phyloP scores from a whole-genome alignment of 192 early-diverging fungal genomes.

The Backusella psychrophila region DNA sequence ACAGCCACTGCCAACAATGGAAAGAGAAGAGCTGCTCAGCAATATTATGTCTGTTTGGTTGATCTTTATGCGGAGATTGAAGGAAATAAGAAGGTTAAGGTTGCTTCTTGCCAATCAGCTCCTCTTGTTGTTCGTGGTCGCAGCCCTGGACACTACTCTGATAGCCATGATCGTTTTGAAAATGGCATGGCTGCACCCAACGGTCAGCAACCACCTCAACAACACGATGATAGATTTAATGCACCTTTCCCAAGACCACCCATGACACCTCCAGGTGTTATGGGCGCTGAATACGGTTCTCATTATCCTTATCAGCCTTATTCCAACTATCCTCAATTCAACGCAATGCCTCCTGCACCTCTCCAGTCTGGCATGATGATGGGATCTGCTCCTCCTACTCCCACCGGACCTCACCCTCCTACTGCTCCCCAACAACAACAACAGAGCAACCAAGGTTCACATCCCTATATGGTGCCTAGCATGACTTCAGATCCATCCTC shows the following conservation, averaged over 20 bases:
- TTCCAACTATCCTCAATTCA: neutral
- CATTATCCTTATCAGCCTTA: slow-evolving; percentile 19
- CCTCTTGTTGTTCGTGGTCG: slow-evolving; percentile 91
- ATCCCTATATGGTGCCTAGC: slow-evolving; percentile 37
- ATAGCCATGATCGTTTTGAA: slow-evolving; percentile 35
- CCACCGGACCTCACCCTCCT: neutral
- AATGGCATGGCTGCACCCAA: neutral
- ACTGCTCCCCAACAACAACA: neutral
- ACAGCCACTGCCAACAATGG: slow-evolving; percentile 95
- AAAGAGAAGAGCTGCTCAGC: slow-evolving; percentile 90
- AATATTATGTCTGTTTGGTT: slow-evolving; percentile 86
- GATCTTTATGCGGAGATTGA: slow-evolving; percentile 74
- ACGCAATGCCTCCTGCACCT: neutral
- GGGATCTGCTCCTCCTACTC: slow-evolving; percentile 22
- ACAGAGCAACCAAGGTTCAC: neutral
- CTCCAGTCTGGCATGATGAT: slow-evolving; percentile 21
- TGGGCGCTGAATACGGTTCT: slow-evolving; percentile 18
- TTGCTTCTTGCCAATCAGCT: slow-evolving; percentile 74
- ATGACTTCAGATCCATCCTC: slow-evolving; percentile 34
- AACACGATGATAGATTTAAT: slow-evolving; percentile 19
- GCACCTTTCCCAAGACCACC: slow-evolving; percentile 22
- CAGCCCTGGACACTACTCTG: slow-evolving; percentile 94
- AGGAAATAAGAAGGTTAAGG: slow-evolving; percentile 51
- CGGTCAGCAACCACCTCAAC: slow-evolving; percentile 2
- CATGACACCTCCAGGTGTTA: slow-evolving; percentile 14